phyloP scores from a whole-genome alignment of 2,329 filamentous ascomycete species.

The Didymella segeticola region DNA sequence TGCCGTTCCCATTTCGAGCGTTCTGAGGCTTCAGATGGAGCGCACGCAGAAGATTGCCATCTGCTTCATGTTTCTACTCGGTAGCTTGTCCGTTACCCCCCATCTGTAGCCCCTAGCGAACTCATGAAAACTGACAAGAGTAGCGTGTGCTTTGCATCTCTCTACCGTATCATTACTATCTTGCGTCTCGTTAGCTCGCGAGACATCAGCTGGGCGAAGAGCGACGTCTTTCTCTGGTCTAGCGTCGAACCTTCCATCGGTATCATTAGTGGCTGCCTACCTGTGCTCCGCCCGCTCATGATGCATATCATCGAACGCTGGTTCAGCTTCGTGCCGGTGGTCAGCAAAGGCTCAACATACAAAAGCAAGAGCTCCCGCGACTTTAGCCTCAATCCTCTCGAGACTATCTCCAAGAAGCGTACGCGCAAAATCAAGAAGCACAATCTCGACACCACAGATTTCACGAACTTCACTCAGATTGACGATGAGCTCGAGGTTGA shows the following conservation, averaged over 20 bases:
- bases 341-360: background rate
- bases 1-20: constrained; percentile 16
- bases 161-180: constrained; percentile 38
- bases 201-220: constrained; percentile 38
- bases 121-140: background rate
- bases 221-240: constrained; percentile 38
- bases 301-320: constrained; percentile 17
- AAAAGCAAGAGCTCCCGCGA: constrained; percentile 1
- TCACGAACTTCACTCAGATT: constrained; percentile 10
- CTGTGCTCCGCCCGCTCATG: constrained; percentile 30
- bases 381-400: constrained; percentile 16
- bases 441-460: constrained; percentile 19
- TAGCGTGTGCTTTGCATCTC: constrained; percentile 35
- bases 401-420: constrained; percentile 31
- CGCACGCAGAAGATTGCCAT: constrained; percentile 34
- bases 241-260: constrained; percentile 34
- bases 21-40: constrained; percentile 23
- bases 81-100: constrained; percentile 30
- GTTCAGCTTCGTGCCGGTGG: constrained; percentile 16
- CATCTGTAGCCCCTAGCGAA: background rate
- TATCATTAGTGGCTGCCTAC: constrained; percentile 36
- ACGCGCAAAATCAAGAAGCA: constrained; percentile 26
- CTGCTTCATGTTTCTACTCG: constrained; percentile 31
- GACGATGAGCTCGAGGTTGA: constrained; percentile 12
- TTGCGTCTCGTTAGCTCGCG: constrained; percentile 22